Evolutionary conservation across 2,329 filamentous ascomycete genomes (phyloP).

Genomic region (Dactylonectria estremocensis): DNA sequence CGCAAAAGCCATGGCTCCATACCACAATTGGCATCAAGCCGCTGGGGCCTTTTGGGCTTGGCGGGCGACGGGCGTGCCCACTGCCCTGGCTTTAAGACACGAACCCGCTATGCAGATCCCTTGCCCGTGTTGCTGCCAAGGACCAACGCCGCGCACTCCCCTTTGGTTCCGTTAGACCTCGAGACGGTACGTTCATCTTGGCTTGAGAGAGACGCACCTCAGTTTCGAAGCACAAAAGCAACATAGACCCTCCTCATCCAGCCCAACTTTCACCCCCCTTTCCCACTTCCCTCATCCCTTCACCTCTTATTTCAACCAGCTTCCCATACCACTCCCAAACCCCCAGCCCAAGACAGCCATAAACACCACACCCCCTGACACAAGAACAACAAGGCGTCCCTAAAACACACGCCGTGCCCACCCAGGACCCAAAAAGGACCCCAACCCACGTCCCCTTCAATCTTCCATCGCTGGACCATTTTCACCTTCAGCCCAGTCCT

Average conservation of each 20-base stretch:
- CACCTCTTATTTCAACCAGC: background rate
- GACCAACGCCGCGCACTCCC: slow-evolving; percentile 16
- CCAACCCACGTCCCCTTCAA: slow-evolving; percentile 37
- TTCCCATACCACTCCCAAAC: slow-evolving; percentile 11
- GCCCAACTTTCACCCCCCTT: slow-evolving; percentile 7
- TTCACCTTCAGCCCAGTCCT: slow-evolving; percentile 32
- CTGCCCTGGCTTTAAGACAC: slow-evolving; percentile 28
- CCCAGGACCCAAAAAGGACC: slow-evolving; percentile 21
- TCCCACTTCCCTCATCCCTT: slow-evolving; percentile 7
- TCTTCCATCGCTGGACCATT: slow-evolving; percentile 25
- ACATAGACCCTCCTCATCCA: slow-evolving; percentile 3
- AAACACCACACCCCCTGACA: background rate
- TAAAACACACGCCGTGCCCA: slow-evolving; percentile 17
- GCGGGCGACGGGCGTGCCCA: slow-evolving; percentile 3
- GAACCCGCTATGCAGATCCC: slow-evolving; percentile 26
- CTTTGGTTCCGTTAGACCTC: background rate
- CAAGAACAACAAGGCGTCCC: slow-evolving; percentile 8
- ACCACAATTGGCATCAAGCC: slow-evolving; percentile 13
- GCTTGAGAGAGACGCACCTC: background rate
- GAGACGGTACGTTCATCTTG: too few species aligned
- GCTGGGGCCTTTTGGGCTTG: slow-evolving; percentile 21
- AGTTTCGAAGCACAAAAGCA: slow-evolving; percentile 12
- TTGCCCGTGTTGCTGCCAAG: background rate
- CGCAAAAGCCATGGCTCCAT: slow-evolving; percentile 17
- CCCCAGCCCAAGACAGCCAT: background rate